These are phyloP conservation scores for Penicillium ochrochloron DNA, from an alignment of 495 filamentous ascomycete species.

Conservation along the genomic window DNA sequence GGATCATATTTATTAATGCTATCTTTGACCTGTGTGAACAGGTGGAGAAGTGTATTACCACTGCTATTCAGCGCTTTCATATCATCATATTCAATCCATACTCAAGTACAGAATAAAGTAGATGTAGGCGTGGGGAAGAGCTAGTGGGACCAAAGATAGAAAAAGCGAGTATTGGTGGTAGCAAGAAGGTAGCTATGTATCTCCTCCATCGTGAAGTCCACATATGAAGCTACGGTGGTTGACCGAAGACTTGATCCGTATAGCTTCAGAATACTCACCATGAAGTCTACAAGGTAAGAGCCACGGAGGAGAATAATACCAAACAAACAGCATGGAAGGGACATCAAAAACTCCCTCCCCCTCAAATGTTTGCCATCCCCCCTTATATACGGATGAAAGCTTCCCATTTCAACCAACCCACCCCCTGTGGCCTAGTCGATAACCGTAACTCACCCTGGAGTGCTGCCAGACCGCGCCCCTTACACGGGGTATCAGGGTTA, in stretches of 20 bases:
- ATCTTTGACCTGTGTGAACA: neutral
- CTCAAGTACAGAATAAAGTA: neutral
- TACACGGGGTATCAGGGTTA: slow-evolving; percentile 1
- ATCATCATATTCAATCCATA: neutral
- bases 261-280: too few relatives aligned
- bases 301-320: neutral
- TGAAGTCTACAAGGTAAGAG: too few relatives aligned
- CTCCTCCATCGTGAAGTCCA: neutral
- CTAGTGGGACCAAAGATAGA: neutral
- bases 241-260: too few relatives aligned
- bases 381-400: neutral
- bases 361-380: neutral
- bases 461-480: slow-evolving; percentile 5
- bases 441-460: slow-evolving; percentile 2
- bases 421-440: neutral
- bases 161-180: neutral
- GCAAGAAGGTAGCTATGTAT: neutral
- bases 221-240: neutral
- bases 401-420: neutral
- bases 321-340: neutral
- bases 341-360: neutral
- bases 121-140: neutral
- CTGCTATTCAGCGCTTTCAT: neutral
- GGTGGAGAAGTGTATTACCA: neutral
- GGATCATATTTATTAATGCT: slow-evolving; percentile 46